Base-by-base conservation (phyloP, 2,329 filamentous ascomycete species). In the Dendryphion nanum region DNA sequence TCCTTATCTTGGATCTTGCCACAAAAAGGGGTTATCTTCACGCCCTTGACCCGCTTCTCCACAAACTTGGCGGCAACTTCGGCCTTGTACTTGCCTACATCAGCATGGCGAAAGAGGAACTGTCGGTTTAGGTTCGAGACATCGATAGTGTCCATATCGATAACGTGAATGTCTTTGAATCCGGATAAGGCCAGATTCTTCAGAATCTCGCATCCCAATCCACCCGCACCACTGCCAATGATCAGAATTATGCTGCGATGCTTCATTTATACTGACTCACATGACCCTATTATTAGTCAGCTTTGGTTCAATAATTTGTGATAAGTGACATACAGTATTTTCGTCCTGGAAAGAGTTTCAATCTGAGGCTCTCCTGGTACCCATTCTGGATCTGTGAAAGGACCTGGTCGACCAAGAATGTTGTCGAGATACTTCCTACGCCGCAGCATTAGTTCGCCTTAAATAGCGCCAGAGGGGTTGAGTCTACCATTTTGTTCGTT, bases 71-170 rank as follows among this genome's bases (percentile, higher is more conserved):
- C 93, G 3, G 93, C 93, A 30, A 95, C 87, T 60, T 93, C 88
- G 34, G 94, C 93, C 70, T 98, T 98, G 52, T 79, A 87, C 58
- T 89, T 91, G 24, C 94, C 93, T 18, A 98, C 91, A 64, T 98
- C 93, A 43, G 82, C 75, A 54, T 90, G 79, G 16, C 93, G 87
- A 69, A 98, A 98, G 42, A 98, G 81, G 61, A 98, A 98, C 59
- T 98, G 93, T 29, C 93, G 85, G 68, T 98, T 98, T 16, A 98
- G 78, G 64, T 98, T 98, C 35, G 90, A 96, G 44, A 98, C 91
- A 61, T 98, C 93, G 66, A 98, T 98, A 1, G 91, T 98, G 67
- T 98, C 88, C 93, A 98, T 98, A 70, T 98, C 93, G 56, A 98
- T 97, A 42, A 98, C 93, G 72, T 98, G 89, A 51, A 98, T 96